Base-by-base conservation (phyloP, 1,284 basidiomycete genomes). In the Peniophora sp. region DNA sequence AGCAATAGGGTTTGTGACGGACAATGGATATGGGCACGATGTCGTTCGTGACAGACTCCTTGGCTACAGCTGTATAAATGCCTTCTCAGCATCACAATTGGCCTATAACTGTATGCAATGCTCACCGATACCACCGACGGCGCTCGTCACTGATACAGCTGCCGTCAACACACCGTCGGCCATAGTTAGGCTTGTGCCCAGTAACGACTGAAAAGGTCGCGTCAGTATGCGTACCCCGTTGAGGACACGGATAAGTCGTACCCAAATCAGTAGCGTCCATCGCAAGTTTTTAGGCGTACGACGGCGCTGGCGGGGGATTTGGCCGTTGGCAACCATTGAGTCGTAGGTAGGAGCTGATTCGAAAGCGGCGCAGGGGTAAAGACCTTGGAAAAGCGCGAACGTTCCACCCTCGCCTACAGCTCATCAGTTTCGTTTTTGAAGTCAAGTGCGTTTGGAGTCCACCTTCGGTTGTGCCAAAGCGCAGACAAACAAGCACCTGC, bases 131-230 rank as follows among this genome's bases (percentile, higher is more conserved):
- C 84, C 85, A 16, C 70, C 75, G 1, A 86, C 81, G 3, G 83
- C 83, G 50, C 76, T 79, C 0, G 80, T 81, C 16, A 88, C 79
- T 0, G 80, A 84, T 2, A 87, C 82, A 3, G 84, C 82, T 12
- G 82, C 81, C 1, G 80, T 81, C 36, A 80, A 71, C 19, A 81
- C 65, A 36, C 83, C 81, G 55, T 84, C 81, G 0, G 80, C 75
- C 65, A 85, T 72, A 0, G 81, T 83, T 43, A 84, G 64, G 22
- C 76, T 75, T 17, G 72, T 73, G 3, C 70, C 72, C 52, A 73
- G 67, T 12, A 74, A 56, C 17, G 62, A 56, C 64, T 66, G 23
- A 17, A 24, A 12, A 27, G 35, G 38, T 32, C 27, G 27, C 27
- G 35, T n/a, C 41, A 19, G 22, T 16, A 49, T 22, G 56, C 23